Base-by-base conservation (phyloP, 352 stramenopile genomes). In the Pythium phragmiticola region DNA sequence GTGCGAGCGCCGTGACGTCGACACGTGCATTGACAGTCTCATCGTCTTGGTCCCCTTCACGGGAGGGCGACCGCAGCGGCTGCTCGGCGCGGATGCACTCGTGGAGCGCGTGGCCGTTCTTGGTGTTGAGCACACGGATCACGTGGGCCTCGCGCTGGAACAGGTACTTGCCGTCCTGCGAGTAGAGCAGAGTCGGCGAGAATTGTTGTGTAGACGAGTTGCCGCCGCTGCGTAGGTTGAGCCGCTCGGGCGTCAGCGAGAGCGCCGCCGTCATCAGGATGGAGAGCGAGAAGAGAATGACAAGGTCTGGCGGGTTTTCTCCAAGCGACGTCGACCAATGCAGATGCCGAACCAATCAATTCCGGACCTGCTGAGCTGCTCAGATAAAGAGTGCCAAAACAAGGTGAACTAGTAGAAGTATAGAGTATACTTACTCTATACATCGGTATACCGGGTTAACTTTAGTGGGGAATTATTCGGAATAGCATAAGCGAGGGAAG, bases 111-210 rank as follows among this genome's bases (percentile, higher is more conserved):
- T 88, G 80, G 7, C 86, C 86, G 61, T 80, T 94, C 62, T 78
- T 78, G 52, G 79, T 75, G 67, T 88, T 80, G 34, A 89, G 71
- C 43, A 93, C 82, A 50, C 80, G 81, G 12, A 94, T 66, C 48
- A 86, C 77, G 63, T 90, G 77, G n/a, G 75, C 78, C 36, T 92
- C 80, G 55, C 80, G 79, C 72, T 92, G 80, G 74, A 93, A 94
- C 28, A 94, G 69, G 64, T 84, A 84, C 64, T 81, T 87, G 17
- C 78, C 84, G 63, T 92, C 82, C 3, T 64, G 48, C 14, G 86
- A 89, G 61, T 89, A 91, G 43, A 76, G 59, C 48, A 93, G 73
- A 58, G 76, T 59, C 12, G 76, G 52, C 28, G 62, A 64, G 7
- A 52, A 46, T 34, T 39, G 26, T 49, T 30, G 52, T 23, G 17